Evolutionary conservation across 805 yeast genomes (phyloP).

Genomic region (Metschnikowia picachoensis): DNA sequence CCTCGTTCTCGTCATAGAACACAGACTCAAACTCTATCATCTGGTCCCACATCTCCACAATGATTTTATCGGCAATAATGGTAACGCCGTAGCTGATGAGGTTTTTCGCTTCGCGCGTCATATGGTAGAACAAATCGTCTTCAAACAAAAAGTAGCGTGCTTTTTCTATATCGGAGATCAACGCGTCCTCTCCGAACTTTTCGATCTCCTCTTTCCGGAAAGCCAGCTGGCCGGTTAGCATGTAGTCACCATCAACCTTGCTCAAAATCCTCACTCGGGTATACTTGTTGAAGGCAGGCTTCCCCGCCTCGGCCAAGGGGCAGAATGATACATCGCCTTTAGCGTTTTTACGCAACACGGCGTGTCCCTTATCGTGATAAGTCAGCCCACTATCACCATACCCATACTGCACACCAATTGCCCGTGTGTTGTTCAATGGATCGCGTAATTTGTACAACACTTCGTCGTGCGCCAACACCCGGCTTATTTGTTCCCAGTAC

Average conservation of each 20-base stretch:
- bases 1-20: conserved; percentile 39
- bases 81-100: conserved; percentile 67
- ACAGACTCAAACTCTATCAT: conserved; percentile 69
- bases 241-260: conserved; percentile 50
- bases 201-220: conserved; percentile 19
- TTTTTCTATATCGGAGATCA: conserved; percentile 53
- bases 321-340: conserved; percentile 32
- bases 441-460: conserved; percentile 64
- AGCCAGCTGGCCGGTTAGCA: conserved; percentile 50
- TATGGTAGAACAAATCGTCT: conserved; percentile 78
- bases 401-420: conserved; percentile 83
- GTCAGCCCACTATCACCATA: conserved; percentile 87
- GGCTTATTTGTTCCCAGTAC: conserved; percentile 60
- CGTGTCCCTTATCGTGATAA: conserved; percentile 71
- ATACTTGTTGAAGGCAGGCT: conserved; percentile 37
- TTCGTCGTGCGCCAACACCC: conserved; percentile 48
- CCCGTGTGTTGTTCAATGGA: conserved; percentile 42
- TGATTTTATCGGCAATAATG: conserved; percentile 59
- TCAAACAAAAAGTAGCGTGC: conserved; percentile 81
- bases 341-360: conserved; percentile 53
- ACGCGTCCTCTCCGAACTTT: conserved; percentile 7
- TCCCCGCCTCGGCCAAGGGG: conserved; percentile 21
- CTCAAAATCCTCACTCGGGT: conserved; percentile 59
- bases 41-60: conserved; percentile 62
- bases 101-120: conserved; percentile 69